phyloP scores from a whole-genome alignment of 805 yeast species.

The Kazachstania kunashirensis region DNA sequence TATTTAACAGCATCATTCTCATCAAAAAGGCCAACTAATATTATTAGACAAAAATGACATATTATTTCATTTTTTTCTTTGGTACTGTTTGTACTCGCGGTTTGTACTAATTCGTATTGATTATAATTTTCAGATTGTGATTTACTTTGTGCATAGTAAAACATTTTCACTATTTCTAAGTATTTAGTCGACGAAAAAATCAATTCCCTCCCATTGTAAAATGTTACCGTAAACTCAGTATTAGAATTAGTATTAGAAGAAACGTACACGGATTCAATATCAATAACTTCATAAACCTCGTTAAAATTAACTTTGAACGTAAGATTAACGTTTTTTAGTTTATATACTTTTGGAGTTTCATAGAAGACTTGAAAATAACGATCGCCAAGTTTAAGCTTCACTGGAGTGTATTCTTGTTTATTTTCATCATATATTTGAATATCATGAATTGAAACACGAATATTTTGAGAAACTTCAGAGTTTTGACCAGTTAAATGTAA shows the following conservation, averaged over 20 bases:
- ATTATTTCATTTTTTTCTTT: slow-evolving; percentile 32
- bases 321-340: slow-evolving; percentile 20
- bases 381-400: slow-evolving; percentile 55
- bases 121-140: slow-evolving; percentile 29
- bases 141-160: slow-evolving; percentile 54
- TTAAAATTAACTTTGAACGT: slow-evolving; percentile 30
- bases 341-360: slow-evolving; percentile 33
- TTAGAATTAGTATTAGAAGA: slow-evolving; percentile 36
- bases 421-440: slow-evolving; percentile 41
- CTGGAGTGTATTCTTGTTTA: slow-evolving; percentile 42
- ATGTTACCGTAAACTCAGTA: slow-evolving; percentile 40
- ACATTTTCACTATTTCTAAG: slow-evolving; percentile 54
- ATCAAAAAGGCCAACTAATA: slow-evolving; percentile 56
- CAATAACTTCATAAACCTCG: slow-evolving; percentile 34
- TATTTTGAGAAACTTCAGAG: slow-evolving; percentile 34
- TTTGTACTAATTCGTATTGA: slow-evolving; percentile 6
- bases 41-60: slow-evolving; percentile 52
- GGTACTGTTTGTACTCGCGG: slow-evolving; percentile 1
- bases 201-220: slow-evolving; percentile 27
- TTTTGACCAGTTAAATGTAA: slow-evolving; percentile 35
- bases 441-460: slow-evolving; percentile 40
- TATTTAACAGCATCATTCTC: slow-evolving; percentile 47
- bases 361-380: slow-evolving; percentile 47
- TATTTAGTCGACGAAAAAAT: slow-evolving; percentile 38
- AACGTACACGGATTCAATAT: slow-evolving; percentile 32